A percentile compares a stretch with the other conserved stretches of the same genome.
Evolutionary conservation across 345 rosid species (phyloP).

Genomic region (Pugionium dolabratum): DNA sequence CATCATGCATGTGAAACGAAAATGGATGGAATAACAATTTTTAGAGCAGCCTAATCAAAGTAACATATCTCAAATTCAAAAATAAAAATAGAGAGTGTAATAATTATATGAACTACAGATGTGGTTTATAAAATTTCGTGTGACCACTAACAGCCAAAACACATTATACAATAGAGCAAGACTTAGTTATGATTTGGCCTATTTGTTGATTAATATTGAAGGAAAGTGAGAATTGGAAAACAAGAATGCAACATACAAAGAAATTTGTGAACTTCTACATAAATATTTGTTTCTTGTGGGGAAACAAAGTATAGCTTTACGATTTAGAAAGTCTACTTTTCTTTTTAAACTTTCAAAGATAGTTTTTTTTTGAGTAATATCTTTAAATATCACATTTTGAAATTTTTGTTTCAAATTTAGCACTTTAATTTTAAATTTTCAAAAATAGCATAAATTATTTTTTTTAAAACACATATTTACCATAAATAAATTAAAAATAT

Average conservation of each 20-base stretch:
- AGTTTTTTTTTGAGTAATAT: no score
- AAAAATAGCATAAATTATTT: no score
- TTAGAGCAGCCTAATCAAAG: slow-evolving; percentile 3
- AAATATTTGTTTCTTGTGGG: slow-evolving; percentile 29
- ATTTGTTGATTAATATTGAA: slow-evolving; percentile 32
- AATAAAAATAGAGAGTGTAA: no score
- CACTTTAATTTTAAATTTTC: no score
- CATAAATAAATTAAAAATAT: no score
- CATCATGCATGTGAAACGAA: no score
- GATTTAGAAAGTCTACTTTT: slow-evolving; percentile 18
- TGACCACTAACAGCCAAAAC: slow-evolving; percentile 24
- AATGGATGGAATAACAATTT: not conserved
- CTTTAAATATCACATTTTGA: no score
- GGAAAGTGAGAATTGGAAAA: slow-evolving; percentile 33
- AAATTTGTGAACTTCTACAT: slow-evolving; percentile 27
- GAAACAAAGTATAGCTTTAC: slow-evolving; percentile 24
- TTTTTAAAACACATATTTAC: no score
- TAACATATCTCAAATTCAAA: not conserved
- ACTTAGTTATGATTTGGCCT: not conserved
- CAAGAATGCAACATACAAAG: slow-evolving; percentile 28
- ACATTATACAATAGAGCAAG: slow-evolving; percentile 3
- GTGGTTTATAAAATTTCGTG: not conserved
- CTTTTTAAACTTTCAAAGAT: not conserved
- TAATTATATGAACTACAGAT: not conserved
- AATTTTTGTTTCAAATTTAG: no score